Percentiles rank a stretch among this genome's conserved stretches.
Conservation (phyloP, 805 yeast genomes). For the Wickerhamiella brachini region DNA sequence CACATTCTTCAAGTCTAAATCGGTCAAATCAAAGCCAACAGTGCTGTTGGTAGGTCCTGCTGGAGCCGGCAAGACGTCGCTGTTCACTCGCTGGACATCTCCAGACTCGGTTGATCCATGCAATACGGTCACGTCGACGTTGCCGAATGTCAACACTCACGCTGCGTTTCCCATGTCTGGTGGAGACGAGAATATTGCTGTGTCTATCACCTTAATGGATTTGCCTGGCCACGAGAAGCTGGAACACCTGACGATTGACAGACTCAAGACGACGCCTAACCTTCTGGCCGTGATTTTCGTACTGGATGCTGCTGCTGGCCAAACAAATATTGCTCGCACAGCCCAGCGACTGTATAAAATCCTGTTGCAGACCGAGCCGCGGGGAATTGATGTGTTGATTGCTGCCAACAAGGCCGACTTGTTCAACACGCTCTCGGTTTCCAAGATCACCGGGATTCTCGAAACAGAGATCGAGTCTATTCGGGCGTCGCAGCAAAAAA, state of each 20-base stretch:
- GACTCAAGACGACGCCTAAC: conserved; percentile 29
- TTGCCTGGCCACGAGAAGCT: conserved; percentile 83
- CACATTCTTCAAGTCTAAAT: neutral
- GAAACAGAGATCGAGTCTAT: conserved; percentile 51
- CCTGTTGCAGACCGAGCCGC: conserved; percentile 46
- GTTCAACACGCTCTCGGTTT: conserved; percentile 65
- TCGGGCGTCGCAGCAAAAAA: conserved; percentile 34
- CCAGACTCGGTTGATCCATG: neutral
- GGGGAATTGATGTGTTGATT: conserved; percentile 52
- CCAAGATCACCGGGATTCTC: conserved; percentile 43
- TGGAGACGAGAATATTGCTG: neutral
- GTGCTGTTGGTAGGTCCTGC: conserved; percentile 53
- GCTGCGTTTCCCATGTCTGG: neutral
- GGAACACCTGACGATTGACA: conserved; percentile 38
- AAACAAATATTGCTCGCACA: conserved; percentile 35
- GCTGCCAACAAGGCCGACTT: conserved; percentile 80
- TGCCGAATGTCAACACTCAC: conserved; percentile 13
- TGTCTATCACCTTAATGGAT: conserved; percentile 37
- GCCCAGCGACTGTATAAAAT: conserved; percentile 48
- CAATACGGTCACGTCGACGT: conserved; percentile 12
- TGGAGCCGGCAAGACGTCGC: conserved; percentile 51
- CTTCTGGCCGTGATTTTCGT: conserved; percentile 60
- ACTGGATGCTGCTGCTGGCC: conserved; percentile 57
- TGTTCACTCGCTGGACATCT: conserved; percentile 27
- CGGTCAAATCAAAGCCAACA: conserved; percentile 31